These are phyloP conservation scores for Chlamydomonas reinhardtii DNA, from an alignment of 163 green algal species.

Conservation along the genomic window DNA sequence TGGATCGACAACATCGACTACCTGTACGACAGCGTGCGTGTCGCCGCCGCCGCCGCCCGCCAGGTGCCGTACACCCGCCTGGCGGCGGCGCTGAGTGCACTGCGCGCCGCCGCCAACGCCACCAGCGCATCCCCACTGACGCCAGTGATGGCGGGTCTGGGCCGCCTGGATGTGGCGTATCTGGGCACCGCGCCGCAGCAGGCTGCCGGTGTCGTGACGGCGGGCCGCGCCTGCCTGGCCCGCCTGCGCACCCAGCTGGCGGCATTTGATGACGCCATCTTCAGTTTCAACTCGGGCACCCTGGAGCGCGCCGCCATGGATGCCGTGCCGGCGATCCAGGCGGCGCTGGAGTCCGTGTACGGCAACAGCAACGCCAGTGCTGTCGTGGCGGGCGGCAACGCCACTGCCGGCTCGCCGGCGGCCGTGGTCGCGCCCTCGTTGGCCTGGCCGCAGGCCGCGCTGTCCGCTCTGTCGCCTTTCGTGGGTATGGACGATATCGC, in stretches of 20 bases:
- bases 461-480: not conserved
- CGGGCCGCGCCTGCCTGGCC: not conserved
- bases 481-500: not conserved
- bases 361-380: not conserved
- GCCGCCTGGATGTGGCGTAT: not conserved
- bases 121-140: not conserved
- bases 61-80: not conserved
- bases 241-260: not conserved
- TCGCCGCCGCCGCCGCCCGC: not conserved
- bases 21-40: not conserved
- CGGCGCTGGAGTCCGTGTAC: not conserved
- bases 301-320: slow-evolving; percentile 7
- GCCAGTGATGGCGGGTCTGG: not conserved
- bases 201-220: not conserved
- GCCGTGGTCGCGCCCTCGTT: not conserved
- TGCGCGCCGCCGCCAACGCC: not conserved
- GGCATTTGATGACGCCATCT: not conserved
- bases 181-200: not conserved
- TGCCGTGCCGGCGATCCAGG: not conserved
- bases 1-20: not conserved
- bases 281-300: not conserved
- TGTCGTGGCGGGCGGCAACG: not conserved
- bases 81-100: not conserved
- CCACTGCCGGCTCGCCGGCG: not conserved
- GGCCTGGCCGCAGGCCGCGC: too few species aligned